Percentiles rank a stretch among this genome's conserved stretches.
These are phyloP conservation scores for Arthrinium phaeospermum DNA, from an alignment of 2,329 filamentous ascomycete species.

Conservation along the genomic window DNA sequence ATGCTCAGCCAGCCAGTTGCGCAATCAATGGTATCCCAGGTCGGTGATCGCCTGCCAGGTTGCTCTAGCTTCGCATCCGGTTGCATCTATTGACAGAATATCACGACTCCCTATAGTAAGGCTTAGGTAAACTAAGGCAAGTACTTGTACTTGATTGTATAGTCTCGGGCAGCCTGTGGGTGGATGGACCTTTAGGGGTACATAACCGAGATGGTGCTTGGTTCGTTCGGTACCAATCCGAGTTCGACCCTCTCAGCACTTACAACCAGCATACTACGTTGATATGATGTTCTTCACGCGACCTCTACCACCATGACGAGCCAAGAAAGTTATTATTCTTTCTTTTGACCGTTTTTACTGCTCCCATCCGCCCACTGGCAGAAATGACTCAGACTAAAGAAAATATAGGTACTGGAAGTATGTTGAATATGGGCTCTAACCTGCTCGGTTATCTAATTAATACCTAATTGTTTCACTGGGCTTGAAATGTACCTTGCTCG, in stretches of 20 bases:
- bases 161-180: not conserved
- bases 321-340: not conserved
- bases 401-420: no score
- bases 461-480: not conserved
- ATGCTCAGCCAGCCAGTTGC: not conserved
- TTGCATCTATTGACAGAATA: conserved; percentile 1
- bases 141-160: not conserved
- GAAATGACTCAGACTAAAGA: not conserved
- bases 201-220: not conserved
- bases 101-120: not conserved
- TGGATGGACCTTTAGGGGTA: not conserved
- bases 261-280: not conserved
- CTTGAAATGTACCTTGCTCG: conserved; percentile 10
- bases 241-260: not conserved
- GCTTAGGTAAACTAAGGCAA: not conserved
- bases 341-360: not conserved
- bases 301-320: not conserved
- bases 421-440: not conserved
- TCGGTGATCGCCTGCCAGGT: conserved; percentile 4
- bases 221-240: not conserved
- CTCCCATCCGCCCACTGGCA: not conserved
- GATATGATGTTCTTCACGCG: not conserved
- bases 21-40: not conserved
- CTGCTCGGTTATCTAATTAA: not conserved
- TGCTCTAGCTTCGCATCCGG: conserved; percentile 4